phyloP scores from a whole-genome alignment of 805 yeast genomes.

The Nakazawaea peltata region DNA sequence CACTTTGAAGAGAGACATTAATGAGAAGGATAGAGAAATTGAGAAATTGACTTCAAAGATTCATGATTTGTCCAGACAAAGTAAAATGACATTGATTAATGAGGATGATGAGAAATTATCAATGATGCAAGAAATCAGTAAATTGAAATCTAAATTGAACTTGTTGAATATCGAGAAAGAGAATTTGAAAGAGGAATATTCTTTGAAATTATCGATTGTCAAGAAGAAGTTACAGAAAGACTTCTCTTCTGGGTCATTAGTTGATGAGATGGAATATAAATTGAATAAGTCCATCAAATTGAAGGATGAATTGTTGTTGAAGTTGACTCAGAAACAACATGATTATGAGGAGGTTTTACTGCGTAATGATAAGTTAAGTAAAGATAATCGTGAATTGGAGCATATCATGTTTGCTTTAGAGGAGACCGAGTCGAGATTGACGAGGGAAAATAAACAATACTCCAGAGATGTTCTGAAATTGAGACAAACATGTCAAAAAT shows the following conservation, averaged over 20 bases:
- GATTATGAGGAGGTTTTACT: constrained; percentile 16
- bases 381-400: constrained; percentile 22
- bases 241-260: too few species aligned
- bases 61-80: constrained; percentile 21
- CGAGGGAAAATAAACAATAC: constrained; percentile 23
- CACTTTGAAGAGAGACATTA: constrained; percentile 15
- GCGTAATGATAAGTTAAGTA: constrained; percentile 16
- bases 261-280: constrained; percentile 25
- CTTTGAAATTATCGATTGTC: constrained; percentile 25
- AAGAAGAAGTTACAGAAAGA: constrained; percentile 21
- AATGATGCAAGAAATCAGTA: constrained; percentile 25
- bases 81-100: constrained; percentile 17
- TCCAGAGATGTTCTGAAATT: constrained; percentile 18
- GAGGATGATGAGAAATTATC: constrained; percentile 29
- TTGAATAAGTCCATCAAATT: constrained; percentile 24
- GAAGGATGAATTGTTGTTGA: constrained; percentile 20
- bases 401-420: constrained; percentile 22
- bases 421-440: constrained; percentile 20
- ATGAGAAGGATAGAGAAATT: constrained; percentile 29
- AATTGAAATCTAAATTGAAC: constrained; percentile 30
- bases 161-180: constrained; percentile 30
- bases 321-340: constrained; percentile 16
- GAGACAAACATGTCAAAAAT: constrained; percentile 21
- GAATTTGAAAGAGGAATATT: constrained; percentile 25
- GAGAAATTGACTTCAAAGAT: constrained; percentile 25